These are phyloP conservation scores for Paracoccidioides brasiliensis DNA, from an alignment of 2,329 filamentous ascomycete genomes.

Conservation along the genomic window DNA sequence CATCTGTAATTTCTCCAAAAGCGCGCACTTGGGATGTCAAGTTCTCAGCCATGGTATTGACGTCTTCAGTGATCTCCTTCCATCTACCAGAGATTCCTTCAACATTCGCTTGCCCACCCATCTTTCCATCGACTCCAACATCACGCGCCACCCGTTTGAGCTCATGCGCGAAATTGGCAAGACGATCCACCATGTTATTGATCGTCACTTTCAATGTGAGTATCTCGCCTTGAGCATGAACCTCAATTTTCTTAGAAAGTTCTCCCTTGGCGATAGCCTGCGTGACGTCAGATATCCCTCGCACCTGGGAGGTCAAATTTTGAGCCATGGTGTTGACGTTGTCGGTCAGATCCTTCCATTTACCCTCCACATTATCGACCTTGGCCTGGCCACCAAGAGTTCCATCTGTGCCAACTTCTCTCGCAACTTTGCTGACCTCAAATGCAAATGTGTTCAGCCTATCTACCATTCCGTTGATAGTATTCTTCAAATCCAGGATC, in stretches of 20 bases:
- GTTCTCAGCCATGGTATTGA: conserved; percentile 82
- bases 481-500: conserved; percentile 89
- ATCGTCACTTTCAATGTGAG: conserved; percentile 89
- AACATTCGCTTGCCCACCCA: conserved; percentile 93
- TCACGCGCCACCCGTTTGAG: conserved; percentile 92
- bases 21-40: conserved; percentile 93
- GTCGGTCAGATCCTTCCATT: conserved; percentile 54
- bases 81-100: conserved; percentile 84
- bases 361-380: conserved; percentile 52
- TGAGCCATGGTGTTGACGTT: conserved; percentile 57
- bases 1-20: conserved; percentile 96
- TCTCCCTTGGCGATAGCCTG: conserved; percentile 92
- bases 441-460: conserved; percentile 50
- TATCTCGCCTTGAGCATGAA: conserved; percentile 90
- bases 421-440: conserved; percentile 52
- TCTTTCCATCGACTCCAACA: conserved; percentile 94
- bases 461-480: conserved; percentile 59
- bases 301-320: conserved; percentile 55
- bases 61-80: conserved; percentile 96
- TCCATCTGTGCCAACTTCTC: conserved; percentile 52
- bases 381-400: conserved; percentile 51
- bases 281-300: conserved; percentile 85
- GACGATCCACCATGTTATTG: conserved; percentile 94
- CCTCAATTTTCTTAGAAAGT: conserved; percentile 90
- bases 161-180: conserved; percentile 92